Conservation (phyloP, 495 filamentous ascomycete genomes). For the Cercophora scortea region DNA sequence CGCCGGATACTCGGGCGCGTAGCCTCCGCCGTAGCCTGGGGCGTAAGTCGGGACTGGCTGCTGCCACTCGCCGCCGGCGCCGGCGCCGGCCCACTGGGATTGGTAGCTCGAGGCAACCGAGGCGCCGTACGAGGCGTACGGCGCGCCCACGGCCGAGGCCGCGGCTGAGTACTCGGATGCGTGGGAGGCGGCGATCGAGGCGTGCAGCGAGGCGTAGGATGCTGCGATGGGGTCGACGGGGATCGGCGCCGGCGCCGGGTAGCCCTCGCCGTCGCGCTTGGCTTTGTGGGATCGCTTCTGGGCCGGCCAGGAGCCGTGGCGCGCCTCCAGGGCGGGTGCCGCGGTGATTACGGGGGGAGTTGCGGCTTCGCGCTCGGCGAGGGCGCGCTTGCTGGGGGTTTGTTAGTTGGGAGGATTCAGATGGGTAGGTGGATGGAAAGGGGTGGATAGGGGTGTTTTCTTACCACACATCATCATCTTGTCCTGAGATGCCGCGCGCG, state of each 20-base stretch:
- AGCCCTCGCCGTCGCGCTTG: not conserved
- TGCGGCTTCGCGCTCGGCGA: not conserved
- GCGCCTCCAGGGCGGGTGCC: not conserved
- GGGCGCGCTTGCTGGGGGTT: not conserved
- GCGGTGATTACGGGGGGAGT: not conserved
- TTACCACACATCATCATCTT: slow-evolving; percentile 4
- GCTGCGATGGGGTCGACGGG: not conserved
- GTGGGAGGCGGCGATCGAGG: not conserved
- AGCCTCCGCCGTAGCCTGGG: no score
- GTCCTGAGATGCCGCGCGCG: not conserved
- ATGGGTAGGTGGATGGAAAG: not conserved
- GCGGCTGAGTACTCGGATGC: not conserved
- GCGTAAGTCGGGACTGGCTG: no score
- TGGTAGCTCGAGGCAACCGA: no score
- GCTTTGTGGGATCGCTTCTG: not conserved
- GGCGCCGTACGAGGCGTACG: no score
- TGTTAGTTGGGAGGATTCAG: not conserved
- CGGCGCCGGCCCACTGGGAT: no score
- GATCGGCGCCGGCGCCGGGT: not conserved
- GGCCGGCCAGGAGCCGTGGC: not conserved
- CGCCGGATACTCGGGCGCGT: no score
- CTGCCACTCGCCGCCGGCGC: no score
- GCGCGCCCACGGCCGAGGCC: not conserved
- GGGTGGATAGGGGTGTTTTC: not conserved
- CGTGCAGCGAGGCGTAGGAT: not conserved